Percentiles rank a stretch among this genome's conserved stretches.
These are phyloP conservation scores for Malus orientalis DNA, from an alignment of 306 rosid species.

Conservation along the genomic window DNA sequence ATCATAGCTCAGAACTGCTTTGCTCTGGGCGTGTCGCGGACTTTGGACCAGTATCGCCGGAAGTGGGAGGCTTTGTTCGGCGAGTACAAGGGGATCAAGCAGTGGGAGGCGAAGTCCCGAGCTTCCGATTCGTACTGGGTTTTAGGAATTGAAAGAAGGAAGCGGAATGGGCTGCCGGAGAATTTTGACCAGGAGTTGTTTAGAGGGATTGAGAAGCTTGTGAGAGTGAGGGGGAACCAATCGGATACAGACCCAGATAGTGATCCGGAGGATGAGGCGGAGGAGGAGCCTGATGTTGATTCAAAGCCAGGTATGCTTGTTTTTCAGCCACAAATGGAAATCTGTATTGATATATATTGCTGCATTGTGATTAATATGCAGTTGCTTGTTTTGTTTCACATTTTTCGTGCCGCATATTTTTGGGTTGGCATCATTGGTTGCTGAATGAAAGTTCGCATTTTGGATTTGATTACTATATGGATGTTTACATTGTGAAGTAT, in stretches of 20 bases:
- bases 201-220: conserved; percentile 28
- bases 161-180: conserved; percentile 33
- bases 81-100: conserved; percentile 13
- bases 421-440: neutral
- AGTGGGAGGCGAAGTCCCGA: conserved; percentile 18
- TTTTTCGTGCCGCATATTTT: neutral
- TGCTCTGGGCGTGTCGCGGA: conserved; percentile 44
- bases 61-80: conserved; percentile 53
- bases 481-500: neutral
- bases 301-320: conserved; percentile 44
- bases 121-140: conserved; percentile 21
- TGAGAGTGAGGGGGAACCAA: conserved; percentile 34
- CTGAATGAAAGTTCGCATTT: neutral
- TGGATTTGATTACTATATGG: neutral
- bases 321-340: neutral
- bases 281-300: conserved; percentile 29
- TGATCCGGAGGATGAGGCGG: conserved; percentile 40
- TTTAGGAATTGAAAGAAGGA: conserved; percentile 23
- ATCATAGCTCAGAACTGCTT: conserved; percentile 49
- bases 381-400: neutral
- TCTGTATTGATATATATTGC: neutral
- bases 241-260: conserved; percentile 40
- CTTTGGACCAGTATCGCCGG: conserved; percentile 51
- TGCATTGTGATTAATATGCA: neutral
- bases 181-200: conserved; percentile 51